These are phyloP conservation scores for Thymus mandschuricus DNA, from an alignment of 257 asterid genomes.

Conservation along the genomic window DNA sequence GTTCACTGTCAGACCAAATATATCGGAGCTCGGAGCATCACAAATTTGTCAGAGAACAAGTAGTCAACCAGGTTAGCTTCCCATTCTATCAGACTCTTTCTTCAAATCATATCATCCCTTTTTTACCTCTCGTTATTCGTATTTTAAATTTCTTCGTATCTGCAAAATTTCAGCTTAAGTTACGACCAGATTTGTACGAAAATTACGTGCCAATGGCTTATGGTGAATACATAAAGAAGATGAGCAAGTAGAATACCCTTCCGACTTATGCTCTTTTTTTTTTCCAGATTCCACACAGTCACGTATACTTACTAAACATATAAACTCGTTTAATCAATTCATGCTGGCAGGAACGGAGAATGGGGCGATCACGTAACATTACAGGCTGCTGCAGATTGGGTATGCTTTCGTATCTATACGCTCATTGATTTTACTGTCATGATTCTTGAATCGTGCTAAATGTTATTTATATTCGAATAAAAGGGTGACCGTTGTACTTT, in stretches of 20 bases:
- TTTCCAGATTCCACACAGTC: background rate
- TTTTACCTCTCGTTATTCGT: background rate
- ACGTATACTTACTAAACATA: background rate
- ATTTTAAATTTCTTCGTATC: constrained; percentile 17
- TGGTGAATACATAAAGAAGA: constrained; percentile 66
- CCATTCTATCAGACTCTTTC: background rate
- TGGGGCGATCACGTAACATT: constrained; percentile 97
- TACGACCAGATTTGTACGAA: constrained; percentile 58
- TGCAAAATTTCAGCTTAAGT: constrained; percentile 61
- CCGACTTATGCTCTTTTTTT: background rate
- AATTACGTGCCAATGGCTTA: constrained; percentile 81
- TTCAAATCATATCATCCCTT: background rate
- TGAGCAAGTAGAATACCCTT: constrained; percentile 62
- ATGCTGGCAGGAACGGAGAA: constrained; percentile 71
- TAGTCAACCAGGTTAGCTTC: constrained; percentile 66
- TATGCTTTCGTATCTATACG: constrained; percentile 31
- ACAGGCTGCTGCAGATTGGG: constrained; percentile 96
- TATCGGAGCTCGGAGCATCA: constrained; percentile 81
- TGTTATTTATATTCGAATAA: background rate
- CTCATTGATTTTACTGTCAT: background rate
- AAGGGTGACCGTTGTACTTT: background rate
- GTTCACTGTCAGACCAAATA: constrained; percentile 92
- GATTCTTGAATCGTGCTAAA: background rate
- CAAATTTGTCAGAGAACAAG: constrained; percentile 76
- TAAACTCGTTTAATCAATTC: constrained; percentile 30